Evolutionary conservation across 192 early-diverging fungal species (phyloP), one percentile per base, ranked within the genome.

Genomic region (Cladochytrium replicatum): DNA sequence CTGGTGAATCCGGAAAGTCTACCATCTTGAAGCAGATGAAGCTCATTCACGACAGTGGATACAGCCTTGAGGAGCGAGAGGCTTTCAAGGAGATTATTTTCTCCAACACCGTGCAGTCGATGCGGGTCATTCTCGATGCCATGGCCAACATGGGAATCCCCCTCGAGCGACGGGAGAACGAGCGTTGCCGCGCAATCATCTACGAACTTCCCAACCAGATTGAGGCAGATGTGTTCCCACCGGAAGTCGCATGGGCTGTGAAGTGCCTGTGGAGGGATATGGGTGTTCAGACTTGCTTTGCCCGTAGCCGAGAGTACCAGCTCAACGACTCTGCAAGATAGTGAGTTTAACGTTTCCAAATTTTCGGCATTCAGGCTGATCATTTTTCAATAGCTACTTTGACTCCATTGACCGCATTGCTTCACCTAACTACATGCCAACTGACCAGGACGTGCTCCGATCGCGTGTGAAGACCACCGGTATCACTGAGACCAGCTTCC

Each of bases 11-110:
- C 6, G 93, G 93, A 45, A 97, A 97, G 69, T 86, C 83, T 34
- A 97, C 93, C 22, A 91, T 97, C 57, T 70, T 97, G 46, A 97
- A 97, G 66, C 93, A 97, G 61, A 94, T 97, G 91, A 92, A 90
- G 64, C 77, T 97, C 45, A 95, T 97, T 54, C 91, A 97, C 66
- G 93, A 89, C 55, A 84, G 82, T 52, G 93, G 93, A 2, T 97
- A 91, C 71, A 85, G 81, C 43, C 61, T 71, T 23, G 86, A 92
- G 31, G 93, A 97, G 68, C 75, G 85, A 46, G 85, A 89, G 54
- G 84, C 86, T 27, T 95, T 93, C 75, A 89, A 84, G 64, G 90
- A 93, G 62, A 89, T 94, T 50, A 93, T 97, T 52, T 93, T 90
- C 60, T 86, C 83, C 45, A 97, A 97, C 72, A 86, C 87, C 17